Percentiles rank a stretch among this genome's conserved stretches.
phyloP scores from a whole-genome alignment of 176 grass and related monocot species.

The Elymus sibiricus region DNA sequence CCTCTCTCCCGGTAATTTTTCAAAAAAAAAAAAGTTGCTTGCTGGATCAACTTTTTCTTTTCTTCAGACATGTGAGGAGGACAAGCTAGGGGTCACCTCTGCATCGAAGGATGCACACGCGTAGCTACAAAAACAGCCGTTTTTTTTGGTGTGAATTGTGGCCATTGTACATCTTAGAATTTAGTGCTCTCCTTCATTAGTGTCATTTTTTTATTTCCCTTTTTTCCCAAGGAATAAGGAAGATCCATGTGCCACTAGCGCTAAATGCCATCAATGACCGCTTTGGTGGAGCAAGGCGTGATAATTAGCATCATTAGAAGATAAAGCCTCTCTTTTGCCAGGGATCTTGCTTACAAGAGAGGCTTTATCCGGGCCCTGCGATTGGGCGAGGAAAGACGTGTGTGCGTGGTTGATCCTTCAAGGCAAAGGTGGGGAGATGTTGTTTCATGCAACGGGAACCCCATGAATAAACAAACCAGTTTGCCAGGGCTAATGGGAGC shows the following conservation, averaged over 20 bases:
- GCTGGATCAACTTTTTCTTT: no score
- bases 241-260: background rate
- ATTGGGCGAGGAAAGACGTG: constrained; percentile 29
- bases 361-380: background rate
- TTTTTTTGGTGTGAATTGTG: no score
- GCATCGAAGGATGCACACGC: no score
- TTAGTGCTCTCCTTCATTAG: no score
- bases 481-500: constrained; percentile 14
- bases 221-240: background rate
- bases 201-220: no score
- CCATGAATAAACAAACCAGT: constrained; percentile 10
- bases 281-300: background rate
- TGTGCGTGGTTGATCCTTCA: constrained; percentile 17
- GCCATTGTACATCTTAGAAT: no score
- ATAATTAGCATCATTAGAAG: constrained; percentile 40
- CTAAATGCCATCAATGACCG: background rate
- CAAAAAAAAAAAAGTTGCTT: no score
- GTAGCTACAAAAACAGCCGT: no score
- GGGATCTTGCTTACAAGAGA: constrained; percentile 27
- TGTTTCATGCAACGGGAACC: constrained; percentile 14
- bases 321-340: constrained; percentile 30
- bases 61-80: no score
- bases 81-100: no score
- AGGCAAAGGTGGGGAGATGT: constrained; percentile 25
- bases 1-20: no score